phyloP scores from a whole-genome alignment of 495 filamentous ascomycete genomes.

The Aspergillus sclerotioniger region DNA sequence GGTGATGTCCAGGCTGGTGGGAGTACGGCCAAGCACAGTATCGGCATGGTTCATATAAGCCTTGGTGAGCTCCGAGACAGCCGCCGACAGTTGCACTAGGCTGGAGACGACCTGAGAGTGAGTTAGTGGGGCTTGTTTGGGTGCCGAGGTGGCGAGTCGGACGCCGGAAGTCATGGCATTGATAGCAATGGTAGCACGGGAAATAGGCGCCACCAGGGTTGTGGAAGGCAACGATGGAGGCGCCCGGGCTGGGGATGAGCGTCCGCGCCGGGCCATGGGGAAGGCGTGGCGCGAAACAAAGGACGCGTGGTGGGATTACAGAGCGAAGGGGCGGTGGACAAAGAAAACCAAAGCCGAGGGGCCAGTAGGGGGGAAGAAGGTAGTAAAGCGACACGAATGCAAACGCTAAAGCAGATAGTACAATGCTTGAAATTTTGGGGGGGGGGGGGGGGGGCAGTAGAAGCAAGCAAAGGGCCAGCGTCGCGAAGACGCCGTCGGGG shows the following conservation, averaged over 20 bases:
- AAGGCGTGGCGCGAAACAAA: not conserved
- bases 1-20: conserved; percentile 47
- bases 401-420: not conserved
- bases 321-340: not conserved
- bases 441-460: not conserved
- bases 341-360: not conserved
- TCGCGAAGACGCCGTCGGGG: not conserved
- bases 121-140: conserved; percentile 17
- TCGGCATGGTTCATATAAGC: conserved; percentile 84
- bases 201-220: conserved; percentile 11
- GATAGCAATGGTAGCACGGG: conserved; percentile 7
- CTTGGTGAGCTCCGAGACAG: conserved; percentile 69
- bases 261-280: conserved; percentile 21
- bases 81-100: conserved; percentile 67
- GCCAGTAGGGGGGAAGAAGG: not conserved
- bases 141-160: not conserved
- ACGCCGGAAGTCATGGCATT: conserved; percentile 12
- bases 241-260: conserved; percentile 17
- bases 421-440: not conserved
- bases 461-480: not conserved
- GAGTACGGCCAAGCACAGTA: conserved; percentile 66
- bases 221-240: conserved; percentile 9
- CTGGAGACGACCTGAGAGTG: conserved; percentile 64
- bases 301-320: conserved; percentile 1
- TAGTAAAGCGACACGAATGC: not conserved